phyloP scores from a whole-genome alignment of 2,329 filamentous ascomycete genomes.

The Pseudocercospora fijiensis region DNA sequence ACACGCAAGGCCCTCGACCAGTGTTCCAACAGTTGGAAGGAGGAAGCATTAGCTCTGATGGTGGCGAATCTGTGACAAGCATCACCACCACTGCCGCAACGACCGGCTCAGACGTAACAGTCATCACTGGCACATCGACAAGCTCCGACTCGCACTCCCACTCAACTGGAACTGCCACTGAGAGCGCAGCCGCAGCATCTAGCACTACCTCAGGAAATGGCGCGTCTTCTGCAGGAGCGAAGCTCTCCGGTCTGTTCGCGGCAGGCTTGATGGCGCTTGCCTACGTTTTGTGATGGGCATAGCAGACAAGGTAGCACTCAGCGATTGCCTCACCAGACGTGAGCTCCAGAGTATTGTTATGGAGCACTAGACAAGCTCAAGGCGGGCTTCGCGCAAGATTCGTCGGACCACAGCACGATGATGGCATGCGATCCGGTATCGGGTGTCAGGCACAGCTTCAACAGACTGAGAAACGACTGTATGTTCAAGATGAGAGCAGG shows the following conservation, averaged over 20 bases:
- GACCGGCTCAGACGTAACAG: neutral
- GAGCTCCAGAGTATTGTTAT: neutral
- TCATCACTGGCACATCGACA: neutral
- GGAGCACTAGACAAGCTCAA: neutral
- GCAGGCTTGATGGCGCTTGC: neutral
- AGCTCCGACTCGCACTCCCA: neutral
- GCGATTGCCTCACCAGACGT: neutral
- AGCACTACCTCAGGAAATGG: neutral
- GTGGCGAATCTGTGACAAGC: neutral
- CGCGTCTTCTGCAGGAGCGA: neutral
- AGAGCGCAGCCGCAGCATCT: neutral
- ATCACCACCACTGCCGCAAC: neutral
- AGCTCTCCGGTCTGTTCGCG: neutral
- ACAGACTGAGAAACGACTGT: neutral
- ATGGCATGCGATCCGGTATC: neutral
- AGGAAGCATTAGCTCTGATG: neutral
- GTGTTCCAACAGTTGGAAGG: slow-evolving; percentile 2
- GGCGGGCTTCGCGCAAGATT: neutral
- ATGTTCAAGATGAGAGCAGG: neutral
- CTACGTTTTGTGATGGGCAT: neutral
- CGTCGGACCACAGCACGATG: neutral
- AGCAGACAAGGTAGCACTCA: neutral
- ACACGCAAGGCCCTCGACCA: neutral
- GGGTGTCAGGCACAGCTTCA: neutral
- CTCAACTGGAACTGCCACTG: neutral